Base-by-base conservation (phyloP, 495 filamentous ascomycete species). In the Hypomontagnella submonticulosa region DNA sequence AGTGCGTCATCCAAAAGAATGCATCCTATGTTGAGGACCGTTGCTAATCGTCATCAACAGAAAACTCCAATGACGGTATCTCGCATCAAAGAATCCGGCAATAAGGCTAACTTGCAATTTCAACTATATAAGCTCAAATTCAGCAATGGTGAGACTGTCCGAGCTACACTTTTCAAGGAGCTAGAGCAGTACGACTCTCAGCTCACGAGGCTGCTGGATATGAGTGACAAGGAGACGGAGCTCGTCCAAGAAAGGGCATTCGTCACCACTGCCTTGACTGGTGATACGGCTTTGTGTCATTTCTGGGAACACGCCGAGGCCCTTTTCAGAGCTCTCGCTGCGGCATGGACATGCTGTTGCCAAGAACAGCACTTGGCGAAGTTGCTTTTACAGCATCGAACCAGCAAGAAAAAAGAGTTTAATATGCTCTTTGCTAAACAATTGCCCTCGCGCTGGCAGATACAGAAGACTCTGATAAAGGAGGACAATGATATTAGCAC, bases 381-480 rank as follows among this genome's bases (percentile, higher is more conserved):
- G 12, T 57, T 78, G 1, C 42, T 73, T 4, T 56, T 78, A 10
- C 68, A 75, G 16, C 74, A 79, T 65, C 66, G 71, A 20, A 75
- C 61, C 15, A 57, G 19, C 11, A 55, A 55, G 1, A 57, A 55
- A 32, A 13, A 44, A 10, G 72, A 76, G 33, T 75, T 76, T n/a
- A 54, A 65, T 0, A 38, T 77, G 2, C 36, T 69, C 0, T 72
- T 75, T 11, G 56, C 50, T 0, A 62, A 19, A 4, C 18, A 19
- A 7, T n/a, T 19, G 4, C n/a, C n/a, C n/a, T n/a, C n/a, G 12
- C 30, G 30, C 4, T 63, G 44, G 57, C 43, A 56, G n/a, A 50
- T 47, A 16, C 50, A 57, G 1, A 56, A 64, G 38, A 57, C 62
- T 1, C 50, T 11, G 13, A 61, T 70, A 11, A 42, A 40, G 6